Evolutionary conservation across 352 stramenopile genomes (phyloP), one percentile per base, ranked within the genome.

Genomic region (Peronosclerospora sorghi): DNA sequence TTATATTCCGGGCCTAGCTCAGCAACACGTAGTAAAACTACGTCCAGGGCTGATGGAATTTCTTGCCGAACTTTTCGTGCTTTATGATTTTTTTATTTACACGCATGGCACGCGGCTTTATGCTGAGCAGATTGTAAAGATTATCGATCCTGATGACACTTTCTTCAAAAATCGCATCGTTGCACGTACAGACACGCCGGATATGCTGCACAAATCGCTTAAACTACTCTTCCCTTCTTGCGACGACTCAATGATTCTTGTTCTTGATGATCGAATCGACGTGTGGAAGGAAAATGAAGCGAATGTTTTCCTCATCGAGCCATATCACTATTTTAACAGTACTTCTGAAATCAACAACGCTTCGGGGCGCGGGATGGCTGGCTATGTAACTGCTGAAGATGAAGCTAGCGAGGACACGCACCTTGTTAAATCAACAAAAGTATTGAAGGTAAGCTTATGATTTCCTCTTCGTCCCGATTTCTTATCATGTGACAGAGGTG

Each of bases 51-150:
- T 98, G 2, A 68, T 72, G 24, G 56, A 80, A 20, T 97, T 97
- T 45, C 72, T 98, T n/a, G 51, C 70, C 12, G 63, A 84, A 24
- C 68, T 95, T 13, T 74, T 75, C 36, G 52, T 46, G 2, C 67
- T 74, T 6, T 98, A 97, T 60, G 88, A 97, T 62, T 43, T 98
- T 14, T 94, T 92, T 29, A 94, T 98, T 21, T 97, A 98, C 70
- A 98, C 93, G 17, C 90, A 96, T 29, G 93, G 91, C 41, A 97
- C 90, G 15, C 68, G 90, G 14, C 56, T 87, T 30, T 98, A 98
- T 64, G 93, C 93, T 1, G 87, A 97, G 57, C 67, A 95, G 49
- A 94, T 98, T 47, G 83, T 87, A 18, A 79, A 92, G 26, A 88
- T 97, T 46, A 91, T 98, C 35, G 83, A 95, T 39, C 78, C 81